Conservation (phyloP, 768 basidiomycete species). For the Pleurotus citrinopileatus region DNA sequence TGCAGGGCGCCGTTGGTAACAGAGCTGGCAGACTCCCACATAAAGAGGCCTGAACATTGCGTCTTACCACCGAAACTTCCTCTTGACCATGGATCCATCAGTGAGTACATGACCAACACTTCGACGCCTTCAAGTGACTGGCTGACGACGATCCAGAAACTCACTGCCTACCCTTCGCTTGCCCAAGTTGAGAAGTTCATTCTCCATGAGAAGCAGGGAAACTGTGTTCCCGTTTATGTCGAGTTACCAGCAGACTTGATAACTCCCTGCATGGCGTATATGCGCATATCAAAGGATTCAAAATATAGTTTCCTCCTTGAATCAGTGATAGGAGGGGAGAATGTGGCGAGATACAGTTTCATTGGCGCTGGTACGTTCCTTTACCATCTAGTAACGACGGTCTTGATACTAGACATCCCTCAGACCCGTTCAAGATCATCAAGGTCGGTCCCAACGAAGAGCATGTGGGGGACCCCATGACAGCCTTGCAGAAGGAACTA, state of each 20-base stretch:
- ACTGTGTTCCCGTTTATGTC: conserved; percentile 90
- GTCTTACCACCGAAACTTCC: not conserved
- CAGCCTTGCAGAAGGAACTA: conserved; percentile 81
- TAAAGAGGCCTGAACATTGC: not conserved
- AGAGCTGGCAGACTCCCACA: too few species aligned
- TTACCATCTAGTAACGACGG: not conserved
- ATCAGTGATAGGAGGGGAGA: conserved; percentile 88
- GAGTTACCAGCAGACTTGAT: conserved; percentile 94
- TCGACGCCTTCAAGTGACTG: conserved; percentile 1
- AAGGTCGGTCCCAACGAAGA: conserved; percentile 86
- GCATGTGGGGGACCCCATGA: conserved; percentile 83
- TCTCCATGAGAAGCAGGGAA: conserved; percentile 79
- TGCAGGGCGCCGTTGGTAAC: not conserved
- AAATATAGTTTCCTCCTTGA: conserved; percentile 95
- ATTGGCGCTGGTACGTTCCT: conserved; percentile 79
- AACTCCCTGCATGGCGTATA: conserved; percentile 96
- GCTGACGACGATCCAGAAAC: conserved; percentile 39
- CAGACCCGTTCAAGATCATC: conserved; percentile 92
- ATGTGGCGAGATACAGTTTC: conserved; percentile 91
- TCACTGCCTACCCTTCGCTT: conserved; percentile 69
- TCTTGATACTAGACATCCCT: not conserved
- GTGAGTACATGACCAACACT: conserved; percentile 26
- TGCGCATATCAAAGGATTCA: conserved; percentile 87
- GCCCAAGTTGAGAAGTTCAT: conserved; percentile 76
- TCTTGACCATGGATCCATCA: conserved; percentile 44